Conservation (phyloP, 768 basidiomycete genomes). For the Leccinellum albellum region DNA sequence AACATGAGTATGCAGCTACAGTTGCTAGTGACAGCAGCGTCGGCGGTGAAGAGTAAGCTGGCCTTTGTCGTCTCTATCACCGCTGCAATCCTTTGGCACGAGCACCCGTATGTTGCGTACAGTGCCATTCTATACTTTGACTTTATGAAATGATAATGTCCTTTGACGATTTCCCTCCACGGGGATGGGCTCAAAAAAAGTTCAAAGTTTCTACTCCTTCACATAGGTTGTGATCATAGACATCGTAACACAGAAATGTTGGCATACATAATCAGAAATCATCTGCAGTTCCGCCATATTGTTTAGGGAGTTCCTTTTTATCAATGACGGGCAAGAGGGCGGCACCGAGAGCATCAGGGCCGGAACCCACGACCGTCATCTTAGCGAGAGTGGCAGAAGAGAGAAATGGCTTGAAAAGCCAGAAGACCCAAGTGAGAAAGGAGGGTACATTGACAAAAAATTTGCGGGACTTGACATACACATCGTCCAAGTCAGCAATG, state of each 20-base stretch:
- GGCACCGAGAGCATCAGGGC: constrained; percentile 53
- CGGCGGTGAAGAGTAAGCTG: constrained; percentile 22
- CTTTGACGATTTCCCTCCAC: not conserved
- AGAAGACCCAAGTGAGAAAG: constrained; percentile 77
- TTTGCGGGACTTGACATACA: constrained; percentile 54
- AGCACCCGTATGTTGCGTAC: not conserved
- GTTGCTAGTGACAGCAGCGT: constrained; percentile 35
- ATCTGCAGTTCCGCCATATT: constrained; percentile 66
- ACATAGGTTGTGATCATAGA: not conserved
- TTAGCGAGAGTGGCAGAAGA: constrained; percentile 73
- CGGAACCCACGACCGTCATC: constrained; percentile 73
- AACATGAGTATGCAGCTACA: constrained; percentile 44
- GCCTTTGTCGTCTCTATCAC: not conserved
- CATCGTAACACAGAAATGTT: not conserved
- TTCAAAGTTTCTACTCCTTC: not conserved
- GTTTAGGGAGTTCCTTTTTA: constrained; percentile 54
- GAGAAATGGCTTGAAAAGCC: constrained; percentile 74
- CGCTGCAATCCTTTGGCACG: not conserved
- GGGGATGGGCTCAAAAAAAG: not conserved
- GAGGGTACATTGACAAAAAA: constrained; percentile 82
- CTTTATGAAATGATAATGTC: not conserved
- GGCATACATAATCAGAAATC: constrained; percentile 38
- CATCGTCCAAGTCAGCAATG: not conserved
- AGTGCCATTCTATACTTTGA: not conserved
- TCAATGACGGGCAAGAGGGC: constrained; percentile 59